phyloP scores from a whole-genome alignment of 495 filamentous ascomycete species.

The Neurospora discreta region DNA sequence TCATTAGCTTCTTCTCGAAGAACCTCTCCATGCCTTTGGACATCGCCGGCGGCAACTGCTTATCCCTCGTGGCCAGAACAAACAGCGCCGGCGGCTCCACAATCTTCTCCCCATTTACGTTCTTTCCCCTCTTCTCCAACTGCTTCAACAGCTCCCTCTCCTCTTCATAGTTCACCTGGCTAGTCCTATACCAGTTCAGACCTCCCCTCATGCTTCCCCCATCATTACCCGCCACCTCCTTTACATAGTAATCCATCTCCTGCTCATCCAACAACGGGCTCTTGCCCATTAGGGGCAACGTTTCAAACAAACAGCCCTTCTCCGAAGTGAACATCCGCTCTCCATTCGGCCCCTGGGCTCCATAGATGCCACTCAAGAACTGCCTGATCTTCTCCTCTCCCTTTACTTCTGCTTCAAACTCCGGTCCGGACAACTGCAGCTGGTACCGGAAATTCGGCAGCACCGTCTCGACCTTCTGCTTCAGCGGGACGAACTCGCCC shows the following conservation, averaged over 20 bases:
- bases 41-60: slow-evolving; percentile 53
- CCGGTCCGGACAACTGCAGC: slow-evolving; percentile 56
- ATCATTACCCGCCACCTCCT: slow-evolving; percentile 53
- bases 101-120: slow-evolving; percentile 23
- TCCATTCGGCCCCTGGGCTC: slow-evolving; percentile 44
- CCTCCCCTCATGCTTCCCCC: slow-evolving; percentile 51
- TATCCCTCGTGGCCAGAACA: slow-evolving; percentile 61
- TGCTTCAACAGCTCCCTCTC: slow-evolving; percentile 42
- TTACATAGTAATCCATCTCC: slow-evolving; percentile 67
- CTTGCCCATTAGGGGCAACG: slow-evolving; percentile 36
- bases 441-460: slow-evolving; percentile 78
- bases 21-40: slow-evolving; percentile 53
- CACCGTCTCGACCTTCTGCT: slow-evolving; percentile 43
- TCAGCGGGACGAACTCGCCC: slow-evolving; percentile 28
- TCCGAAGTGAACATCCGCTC: slow-evolving; percentile 41
- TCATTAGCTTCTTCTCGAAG: slow-evolving; percentile 49
- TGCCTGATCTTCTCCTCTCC: slow-evolving; percentile 44
- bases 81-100: slow-evolving; percentile 56
- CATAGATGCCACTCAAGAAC: slow-evolving; percentile 61
- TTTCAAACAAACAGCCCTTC: slow-evolving; percentile 43
- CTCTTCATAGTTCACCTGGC: slow-evolving; percentile 61
- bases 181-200: slow-evolving; percentile 76
- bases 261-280: slow-evolving; percentile 47
- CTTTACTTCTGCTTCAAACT: slow-evolving; percentile 50
- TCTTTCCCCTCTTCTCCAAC: slow-evolving; percentile 9